Conservation (phyloP, 1,284 basidiomycete species). For the Puccinia hordei region DNA sequence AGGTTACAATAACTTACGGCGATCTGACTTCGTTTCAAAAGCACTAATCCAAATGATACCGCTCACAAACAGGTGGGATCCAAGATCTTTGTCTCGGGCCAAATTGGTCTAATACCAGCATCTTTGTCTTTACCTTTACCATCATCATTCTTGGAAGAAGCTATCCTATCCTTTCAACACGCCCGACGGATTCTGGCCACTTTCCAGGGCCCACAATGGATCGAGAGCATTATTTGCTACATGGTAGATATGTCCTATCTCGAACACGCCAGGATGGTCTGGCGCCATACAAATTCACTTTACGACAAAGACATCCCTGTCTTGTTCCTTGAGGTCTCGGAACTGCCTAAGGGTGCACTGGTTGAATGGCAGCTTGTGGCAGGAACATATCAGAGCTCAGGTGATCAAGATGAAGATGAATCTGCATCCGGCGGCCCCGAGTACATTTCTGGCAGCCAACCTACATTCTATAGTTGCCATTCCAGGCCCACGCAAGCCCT, state of each 20-base stretch:
- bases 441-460: background rate
- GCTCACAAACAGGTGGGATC: conserved; percentile 66
- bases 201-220: conserved; percentile 52
- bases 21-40: background rate
- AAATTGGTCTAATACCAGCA: conserved; percentile 84
- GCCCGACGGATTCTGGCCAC: conserved; percentile 68
- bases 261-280: conserved; percentile 25
- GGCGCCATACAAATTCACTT: conserved; percentile 22
- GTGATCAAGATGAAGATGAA: conserved; percentile 23
- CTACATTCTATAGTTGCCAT: background rate
- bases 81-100: conserved; percentile 83
- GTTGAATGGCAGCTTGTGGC: conserved; percentile 62
- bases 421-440: background rate
- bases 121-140: conserved; percentile 69
- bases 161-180: conserved; percentile 78
- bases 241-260: conserved; percentile 9
- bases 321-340: conserved; percentile 70
- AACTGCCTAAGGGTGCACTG: conserved; percentile 73
- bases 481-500: background rate
- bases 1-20: conserved; percentile 56
- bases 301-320: conserved; percentile 62
- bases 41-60: background rate
- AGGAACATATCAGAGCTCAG: background rate
- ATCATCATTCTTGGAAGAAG: conserved; percentile 68
- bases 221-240: conserved; percentile 41